Conservation (phyloP, 139 green algal genomes). For the Chlorella sp. region DNA sequence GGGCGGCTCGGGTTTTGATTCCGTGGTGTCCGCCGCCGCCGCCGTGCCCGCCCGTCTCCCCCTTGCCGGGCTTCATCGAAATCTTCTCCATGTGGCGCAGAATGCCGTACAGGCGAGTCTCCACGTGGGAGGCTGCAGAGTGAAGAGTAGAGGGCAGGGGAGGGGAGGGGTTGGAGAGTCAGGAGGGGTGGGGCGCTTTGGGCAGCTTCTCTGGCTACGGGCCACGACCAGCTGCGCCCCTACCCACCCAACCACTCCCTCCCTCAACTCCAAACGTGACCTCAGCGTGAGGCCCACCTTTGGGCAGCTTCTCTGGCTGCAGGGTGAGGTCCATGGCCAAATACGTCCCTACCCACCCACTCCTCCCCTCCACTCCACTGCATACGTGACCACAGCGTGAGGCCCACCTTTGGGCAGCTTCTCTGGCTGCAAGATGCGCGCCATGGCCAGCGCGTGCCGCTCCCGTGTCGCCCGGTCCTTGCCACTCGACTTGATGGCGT, state of each 20-base stretch:
- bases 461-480: slow-evolving; percentile 21
- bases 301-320: no score
- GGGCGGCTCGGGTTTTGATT: neutral
- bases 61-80: neutral
- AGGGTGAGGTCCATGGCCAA: neutral
- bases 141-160: no score
- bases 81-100: slow-evolving; percentile 78
- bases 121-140: slow-evolving; percentile 80
- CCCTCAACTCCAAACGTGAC: no score
- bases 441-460: slow-evolving; percentile 54
- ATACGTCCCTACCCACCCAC: no score
- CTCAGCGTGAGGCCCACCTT: neutral
- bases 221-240: no score
- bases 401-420: slow-evolving; percentile 25
- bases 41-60: neutral
- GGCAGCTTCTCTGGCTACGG: no score
- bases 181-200: no score
- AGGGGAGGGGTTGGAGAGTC: neutral
- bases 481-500: slow-evolving; percentile 23
- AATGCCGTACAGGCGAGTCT: slow-evolving; percentile 84
- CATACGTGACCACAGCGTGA: neutral
- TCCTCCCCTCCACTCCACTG: no score
- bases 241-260: no score
- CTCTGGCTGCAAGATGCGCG: neutral
- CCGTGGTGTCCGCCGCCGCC: neutral